Evolutionary conservation across 2,329 filamentous ascomycete species (phyloP).

Genomic region (Penicillium sp.): DNA sequence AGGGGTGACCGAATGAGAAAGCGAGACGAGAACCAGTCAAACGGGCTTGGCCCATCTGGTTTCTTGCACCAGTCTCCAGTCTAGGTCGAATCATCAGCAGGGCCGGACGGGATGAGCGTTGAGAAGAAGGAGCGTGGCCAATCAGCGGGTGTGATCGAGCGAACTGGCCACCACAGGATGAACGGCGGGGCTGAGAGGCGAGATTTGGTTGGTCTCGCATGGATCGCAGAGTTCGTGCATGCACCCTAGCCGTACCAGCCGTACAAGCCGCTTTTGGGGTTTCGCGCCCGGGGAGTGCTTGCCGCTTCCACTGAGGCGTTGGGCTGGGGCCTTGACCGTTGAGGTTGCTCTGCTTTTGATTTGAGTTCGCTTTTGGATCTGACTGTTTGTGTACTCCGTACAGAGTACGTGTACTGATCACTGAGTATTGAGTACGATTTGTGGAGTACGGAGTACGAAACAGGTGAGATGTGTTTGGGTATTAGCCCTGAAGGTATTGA

Average conservation of each 20-base stretch:
- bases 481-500: too few species aligned
- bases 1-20: too few species aligned
- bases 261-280: background rate
- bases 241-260: background rate
- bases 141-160: slow-evolving; percentile 10
- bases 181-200: slow-evolving; percentile 22
- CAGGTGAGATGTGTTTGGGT: too few species aligned
- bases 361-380: background rate
- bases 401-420: background rate
- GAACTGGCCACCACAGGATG: slow-evolving; percentile 24
- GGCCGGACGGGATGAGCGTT: slow-evolving; percentile 7
- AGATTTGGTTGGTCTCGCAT: slow-evolving; percentile 2
- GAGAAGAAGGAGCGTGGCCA: slow-evolving; percentile 5
- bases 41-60: too few species aligned
- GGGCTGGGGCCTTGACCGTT: slow-evolving; percentile 1
- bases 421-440: too few species aligned
- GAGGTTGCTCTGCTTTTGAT: background rate
- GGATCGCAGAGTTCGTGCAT: slow-evolving; percentile 9
- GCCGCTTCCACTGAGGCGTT: slow-evolving; percentile 1
- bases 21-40: too few species aligned
- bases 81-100: background rate
- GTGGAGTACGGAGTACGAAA: background rate
- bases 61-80: too few species aligned
- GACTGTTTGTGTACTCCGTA: background rate
- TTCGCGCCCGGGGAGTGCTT: background rate